phyloP scores from a whole-genome alignment of 1,284 basidiomycete species.

The Caloboletus inedulis region DNA sequence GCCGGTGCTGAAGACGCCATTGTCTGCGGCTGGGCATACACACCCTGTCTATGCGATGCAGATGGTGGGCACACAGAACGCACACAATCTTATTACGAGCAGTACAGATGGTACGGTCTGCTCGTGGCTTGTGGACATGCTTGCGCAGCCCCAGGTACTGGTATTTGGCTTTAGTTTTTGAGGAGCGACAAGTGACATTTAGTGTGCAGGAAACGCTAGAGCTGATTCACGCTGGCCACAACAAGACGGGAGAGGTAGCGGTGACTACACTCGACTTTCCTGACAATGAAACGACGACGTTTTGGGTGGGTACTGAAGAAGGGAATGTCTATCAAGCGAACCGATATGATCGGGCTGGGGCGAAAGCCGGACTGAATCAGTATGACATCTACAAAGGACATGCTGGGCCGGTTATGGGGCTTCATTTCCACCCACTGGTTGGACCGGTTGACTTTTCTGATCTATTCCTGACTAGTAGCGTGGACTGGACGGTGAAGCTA shows the following conservation, averaged over 20 bases:
- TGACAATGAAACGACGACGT: conserved; percentile 91
- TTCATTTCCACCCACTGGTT: conserved; percentile 90
- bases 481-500: conserved; percentile 95
- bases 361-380: conserved; percentile 92
- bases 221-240: conserved; percentile 80
- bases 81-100: conserved; percentile 93
- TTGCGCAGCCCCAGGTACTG: conserved; percentile 88
- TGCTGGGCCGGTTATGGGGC: conserved; percentile 87
- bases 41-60: conserved; percentile 98
- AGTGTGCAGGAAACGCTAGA: conserved; percentile 80
- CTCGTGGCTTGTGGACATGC: conserved; percentile 98
- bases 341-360: conserved; percentile 92
- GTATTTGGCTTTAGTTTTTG: background rate
- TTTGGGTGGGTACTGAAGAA: conserved; percentile 97
- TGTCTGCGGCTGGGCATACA: conserved; percentile 93
- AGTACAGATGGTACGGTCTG: conserved; percentile 97
- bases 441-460: conserved; percentile 95
- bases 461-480: conserved; percentile 86
- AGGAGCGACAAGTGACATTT: background rate
- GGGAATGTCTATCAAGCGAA: conserved; percentile 95
- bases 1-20: conserved; percentile 93
- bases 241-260: conserved; percentile 94
- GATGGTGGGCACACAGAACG: conserved; percentile 97
- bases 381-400: conserved; percentile 92
- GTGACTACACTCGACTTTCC: conserved; percentile 93